Percentiles rank a stretch among this genome's conserved stretches.
Conservation (phyloP, 352 stramenopile species). For the Phytopythium boreale region DNA sequence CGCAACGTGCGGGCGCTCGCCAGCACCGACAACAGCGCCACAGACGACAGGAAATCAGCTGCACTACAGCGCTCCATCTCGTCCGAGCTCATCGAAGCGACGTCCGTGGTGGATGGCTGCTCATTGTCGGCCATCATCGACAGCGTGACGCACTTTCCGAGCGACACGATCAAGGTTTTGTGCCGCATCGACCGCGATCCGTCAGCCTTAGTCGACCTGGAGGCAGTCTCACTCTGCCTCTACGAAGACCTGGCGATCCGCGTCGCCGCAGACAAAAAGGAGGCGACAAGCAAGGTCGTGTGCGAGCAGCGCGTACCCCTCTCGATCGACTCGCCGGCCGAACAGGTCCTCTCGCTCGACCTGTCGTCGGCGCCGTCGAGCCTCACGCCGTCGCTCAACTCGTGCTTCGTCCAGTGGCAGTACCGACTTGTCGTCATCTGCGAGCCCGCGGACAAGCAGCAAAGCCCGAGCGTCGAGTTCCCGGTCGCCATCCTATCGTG, state of each 20-base stretch:
- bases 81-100: background rate
- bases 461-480: background rate
- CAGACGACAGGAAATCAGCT: background rate
- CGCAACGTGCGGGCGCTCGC: conserved; percentile 4
- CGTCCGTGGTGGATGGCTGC: background rate
- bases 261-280: background rate
- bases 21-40: background rate
- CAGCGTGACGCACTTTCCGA: conserved; percentile 2
- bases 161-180: conserved; percentile 3
- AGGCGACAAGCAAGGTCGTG: background rate
- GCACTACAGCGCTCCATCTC: background rate
- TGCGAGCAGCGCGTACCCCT: background rate
- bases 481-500: conserved; percentile 3
- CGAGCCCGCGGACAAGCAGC: background rate
- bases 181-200: conserved; percentile 3
- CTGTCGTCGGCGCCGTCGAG: background rate
- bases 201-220: background rate
- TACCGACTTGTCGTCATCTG: conserved; percentile 3
- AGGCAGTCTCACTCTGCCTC: background rate
- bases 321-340: background rate
- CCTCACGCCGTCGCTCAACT: conserved; percentile 4
- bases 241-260: background rate
- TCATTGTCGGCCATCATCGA: conserved; percentile 5
- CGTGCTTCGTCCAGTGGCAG: conserved; percentile 8
- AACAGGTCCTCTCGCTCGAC: background rate